These are phyloP conservation scores for Neohortaea acidophila DNA, from an alignment of 495 filamentous ascomycete genomes.

Conservation along the genomic window DNA sequence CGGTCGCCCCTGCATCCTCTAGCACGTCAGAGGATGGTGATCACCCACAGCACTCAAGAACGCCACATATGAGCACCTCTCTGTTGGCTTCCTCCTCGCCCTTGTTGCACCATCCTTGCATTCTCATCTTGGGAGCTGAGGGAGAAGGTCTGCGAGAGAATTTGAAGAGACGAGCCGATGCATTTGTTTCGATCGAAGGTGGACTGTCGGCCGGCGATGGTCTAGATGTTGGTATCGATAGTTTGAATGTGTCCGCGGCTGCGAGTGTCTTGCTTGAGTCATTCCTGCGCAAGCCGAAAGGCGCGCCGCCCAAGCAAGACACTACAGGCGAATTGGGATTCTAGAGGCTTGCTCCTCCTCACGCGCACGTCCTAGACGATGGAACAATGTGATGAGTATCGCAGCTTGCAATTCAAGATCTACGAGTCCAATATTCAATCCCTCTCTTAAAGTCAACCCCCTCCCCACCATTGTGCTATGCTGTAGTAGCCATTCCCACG, in stretches of 20 bases:
- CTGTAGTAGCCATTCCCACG: too few relatives aligned
- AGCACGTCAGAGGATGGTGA: background rate
- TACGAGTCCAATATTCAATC: too few relatives aligned
- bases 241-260: conserved; percentile 81
- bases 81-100: conserved; percentile 22
- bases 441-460: too few relatives aligned
- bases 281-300: conserved; percentile 36
- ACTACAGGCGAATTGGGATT: too few relatives aligned
- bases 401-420: too few relatives aligned
- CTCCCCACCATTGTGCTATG: too few relatives aligned
- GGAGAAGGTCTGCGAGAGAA: conserved; percentile 52
- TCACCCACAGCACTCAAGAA: too few relatives aligned
- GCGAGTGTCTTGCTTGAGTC: conserved; percentile 55
- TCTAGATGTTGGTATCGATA: conserved; percentile 42
- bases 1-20: conserved; percentile 36
- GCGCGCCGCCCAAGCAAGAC: too few relatives aligned
- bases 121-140: conserved; percentile 74
- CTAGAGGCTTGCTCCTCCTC: too few relatives aligned
- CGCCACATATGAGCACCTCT: background rate
- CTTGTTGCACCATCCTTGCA: conserved; percentile 44
- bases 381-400: too few relatives aligned
- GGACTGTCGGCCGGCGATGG: conserved; percentile 4
- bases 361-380: too few relatives aligned
- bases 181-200: conserved; percentile 39
- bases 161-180: conserved; percentile 48